Conservation (phyloP, 2,329 filamentous ascomycete species). For the Cephalotrichum gorgonifer region DNA sequence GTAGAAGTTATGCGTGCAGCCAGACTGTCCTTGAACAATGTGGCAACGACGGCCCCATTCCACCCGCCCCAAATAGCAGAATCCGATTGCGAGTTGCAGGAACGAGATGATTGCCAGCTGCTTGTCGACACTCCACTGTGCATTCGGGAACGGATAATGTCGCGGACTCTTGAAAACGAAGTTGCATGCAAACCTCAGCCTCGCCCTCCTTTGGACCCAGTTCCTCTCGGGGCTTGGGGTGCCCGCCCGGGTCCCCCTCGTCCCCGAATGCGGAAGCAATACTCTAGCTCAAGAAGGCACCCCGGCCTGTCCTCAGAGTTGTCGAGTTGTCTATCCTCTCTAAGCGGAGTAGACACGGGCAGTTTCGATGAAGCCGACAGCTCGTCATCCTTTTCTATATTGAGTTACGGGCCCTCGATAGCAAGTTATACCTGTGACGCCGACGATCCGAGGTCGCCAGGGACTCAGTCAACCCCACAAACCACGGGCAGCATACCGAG, state of each 20-base stretch:
- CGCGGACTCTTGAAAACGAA: not conserved
- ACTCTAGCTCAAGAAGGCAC: not conserved
- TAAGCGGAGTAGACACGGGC: not conserved
- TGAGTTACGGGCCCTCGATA: not conserved
- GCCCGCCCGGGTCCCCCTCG: not conserved
- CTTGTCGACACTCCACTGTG: not conserved
- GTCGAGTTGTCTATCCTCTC: not conserved
- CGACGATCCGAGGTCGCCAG: constrained; percentile 1
- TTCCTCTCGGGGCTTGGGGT: not conserved
- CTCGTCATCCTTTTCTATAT: not conserved
- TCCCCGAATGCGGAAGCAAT: not conserved
- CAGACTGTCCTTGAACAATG: not conserved
- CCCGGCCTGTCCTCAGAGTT: not conserved
- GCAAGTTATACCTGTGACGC: constrained; percentile 1
- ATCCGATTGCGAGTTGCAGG: constrained; percentile 1
- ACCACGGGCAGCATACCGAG: not conserved
- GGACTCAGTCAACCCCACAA: not conserved
- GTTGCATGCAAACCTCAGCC: not conserved
- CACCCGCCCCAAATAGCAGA: constrained; percentile 1
- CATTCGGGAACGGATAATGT: not conserved
- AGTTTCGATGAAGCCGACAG: not conserved
- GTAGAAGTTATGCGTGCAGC: not conserved
- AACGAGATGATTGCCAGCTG: not conserved
- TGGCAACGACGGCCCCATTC: not conserved
- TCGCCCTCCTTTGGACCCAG: not conserved